Evolutionary conservation across 768 basidiomycete species (phyloP).

Genomic region (Leucocoprinus leucothites): DNA sequence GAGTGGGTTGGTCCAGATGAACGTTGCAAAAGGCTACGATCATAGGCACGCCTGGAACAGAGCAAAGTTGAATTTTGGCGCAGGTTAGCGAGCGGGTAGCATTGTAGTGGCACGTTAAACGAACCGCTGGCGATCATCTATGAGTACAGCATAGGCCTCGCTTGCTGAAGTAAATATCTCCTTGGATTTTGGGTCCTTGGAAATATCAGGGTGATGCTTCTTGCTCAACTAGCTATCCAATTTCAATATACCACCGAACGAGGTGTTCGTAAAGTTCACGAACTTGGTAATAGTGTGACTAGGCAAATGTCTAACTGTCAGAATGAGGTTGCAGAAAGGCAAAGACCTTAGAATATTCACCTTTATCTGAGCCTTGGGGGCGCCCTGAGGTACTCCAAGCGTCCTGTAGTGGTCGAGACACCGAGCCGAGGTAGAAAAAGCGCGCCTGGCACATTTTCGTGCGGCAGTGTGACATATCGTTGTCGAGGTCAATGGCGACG

Average conservation of each 20-base stretch:
- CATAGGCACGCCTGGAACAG: conserved; percentile 37
- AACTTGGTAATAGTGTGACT: conserved; percentile 44
- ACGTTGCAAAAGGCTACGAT: conserved; percentile 35
- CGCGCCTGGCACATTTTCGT: neutral
- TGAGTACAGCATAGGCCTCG: conserved; percentile 43
- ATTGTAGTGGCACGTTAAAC: neutral
- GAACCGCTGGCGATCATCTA: conserved; percentile 42
- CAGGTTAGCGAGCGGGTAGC: neutral
- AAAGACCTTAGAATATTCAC: conserved; percentile 17
- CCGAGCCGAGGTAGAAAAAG: conserved; percentile 23
- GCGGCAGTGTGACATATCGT: neutral
- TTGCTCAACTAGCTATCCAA: conserved; percentile 36
- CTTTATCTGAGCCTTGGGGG: conserved; percentile 42
- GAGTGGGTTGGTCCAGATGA: conserved; percentile 14
- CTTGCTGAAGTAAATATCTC: conserved; percentile 36
- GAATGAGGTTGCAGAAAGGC: neutral
- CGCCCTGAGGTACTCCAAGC: conserved; percentile 33
- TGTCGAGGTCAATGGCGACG: neutral
- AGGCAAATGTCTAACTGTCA: neutral
- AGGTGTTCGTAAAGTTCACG: neutral
- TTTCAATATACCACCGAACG: neutral
- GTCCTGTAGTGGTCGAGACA: conserved; percentile 35
- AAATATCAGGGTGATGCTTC: conserved; percentile 46
- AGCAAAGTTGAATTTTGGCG: neutral
- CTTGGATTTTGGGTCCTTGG: conserved; percentile 37